Conservation (phyloP, 2,329 filamentous ascomycete species). For the Aaosphaeria arxii region DNA sequence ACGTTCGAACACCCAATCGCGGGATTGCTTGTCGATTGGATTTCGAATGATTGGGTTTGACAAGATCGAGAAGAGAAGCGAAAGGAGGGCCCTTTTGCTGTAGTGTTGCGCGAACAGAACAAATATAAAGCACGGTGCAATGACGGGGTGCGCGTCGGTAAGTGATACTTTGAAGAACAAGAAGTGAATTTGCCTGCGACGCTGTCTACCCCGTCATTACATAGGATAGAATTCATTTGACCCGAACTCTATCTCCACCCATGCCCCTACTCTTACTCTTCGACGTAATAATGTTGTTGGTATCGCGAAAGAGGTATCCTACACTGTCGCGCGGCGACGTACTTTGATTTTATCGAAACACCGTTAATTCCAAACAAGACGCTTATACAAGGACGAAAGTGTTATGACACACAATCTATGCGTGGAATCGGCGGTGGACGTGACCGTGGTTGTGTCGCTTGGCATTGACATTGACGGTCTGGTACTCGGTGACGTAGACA, state of each 20-base stretch:
- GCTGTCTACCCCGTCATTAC: conserved; percentile 37
- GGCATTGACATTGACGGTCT: conserved; percentile 17
- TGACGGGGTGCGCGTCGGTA: conserved; percentile 22
- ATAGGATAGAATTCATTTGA: conserved; percentile 3
- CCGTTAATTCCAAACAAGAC: conserved; percentile 16
- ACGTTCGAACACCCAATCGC: no score
- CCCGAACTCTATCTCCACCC: conserved; percentile 14
- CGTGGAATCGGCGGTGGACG: conserved; percentile 31
- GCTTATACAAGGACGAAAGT: conserved; percentile 9
- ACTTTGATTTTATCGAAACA: conserved; percentile 16
- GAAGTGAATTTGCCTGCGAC: conserved; percentile 37
- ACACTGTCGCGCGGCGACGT: conserved; percentile 14
- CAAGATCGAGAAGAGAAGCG: conserved; percentile 2
- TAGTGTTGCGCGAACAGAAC: no score
- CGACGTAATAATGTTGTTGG: conserved; percentile 13
- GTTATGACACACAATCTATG: conserved; percentile 18
- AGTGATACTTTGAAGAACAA: conserved; percentile 10
- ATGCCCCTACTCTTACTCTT: conserved; percentile 9
- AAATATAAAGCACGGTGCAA: conserved; percentile 6
- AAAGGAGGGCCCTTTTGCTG: no score
- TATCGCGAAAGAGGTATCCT: conserved; percentile 26
- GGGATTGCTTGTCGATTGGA: no score
- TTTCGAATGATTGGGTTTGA: neutral
- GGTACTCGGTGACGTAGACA: conserved; percentile 30
- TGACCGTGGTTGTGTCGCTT: conserved; percentile 32